These are phyloP conservation scores for Cystofilobasidium capitatum DNA, from an alignment of 768 basidiomycete genomes.

Conservation along the genomic window DNA sequence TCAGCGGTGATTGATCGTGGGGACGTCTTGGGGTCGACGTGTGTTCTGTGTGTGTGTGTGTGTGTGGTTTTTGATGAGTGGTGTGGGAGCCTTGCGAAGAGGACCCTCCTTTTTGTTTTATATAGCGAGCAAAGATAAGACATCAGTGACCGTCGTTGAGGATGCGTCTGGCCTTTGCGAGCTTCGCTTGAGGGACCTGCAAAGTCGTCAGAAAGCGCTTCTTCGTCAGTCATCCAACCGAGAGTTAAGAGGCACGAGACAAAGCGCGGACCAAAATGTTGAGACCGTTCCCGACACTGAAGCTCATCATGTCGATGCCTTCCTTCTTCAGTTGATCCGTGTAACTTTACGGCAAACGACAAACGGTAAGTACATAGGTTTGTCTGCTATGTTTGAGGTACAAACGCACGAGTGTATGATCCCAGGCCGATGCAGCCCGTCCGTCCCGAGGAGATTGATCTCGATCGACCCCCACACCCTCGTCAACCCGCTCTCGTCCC, in stretches of 20 bases:
- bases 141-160: not conserved
- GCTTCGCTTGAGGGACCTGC: not conserved
- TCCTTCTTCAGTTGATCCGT: not conserved
- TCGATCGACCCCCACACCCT: not conserved
- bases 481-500: not conserved
- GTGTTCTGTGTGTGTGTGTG: no score
- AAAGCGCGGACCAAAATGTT: not conserved
- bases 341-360: not conserved
- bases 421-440: not conserved
- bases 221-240: not conserved
- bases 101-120: no score
- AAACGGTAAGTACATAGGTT: not conserved
- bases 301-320: not conserved
- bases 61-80: no score
- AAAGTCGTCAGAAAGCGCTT: not conserved
- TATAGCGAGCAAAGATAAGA: no score
- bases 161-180: not conserved
- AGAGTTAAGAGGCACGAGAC: not conserved
- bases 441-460: not conserved
- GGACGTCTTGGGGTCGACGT: no score
- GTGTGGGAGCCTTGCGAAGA: no score
- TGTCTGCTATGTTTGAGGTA: not conserved
- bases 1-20: no score
- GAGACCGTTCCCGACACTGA: not conserved
- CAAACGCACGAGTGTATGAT: not conserved